Conservation (phyloP, 2,329 filamentous ascomycete genomes). For the Didymosphaeria variabile region DNA sequence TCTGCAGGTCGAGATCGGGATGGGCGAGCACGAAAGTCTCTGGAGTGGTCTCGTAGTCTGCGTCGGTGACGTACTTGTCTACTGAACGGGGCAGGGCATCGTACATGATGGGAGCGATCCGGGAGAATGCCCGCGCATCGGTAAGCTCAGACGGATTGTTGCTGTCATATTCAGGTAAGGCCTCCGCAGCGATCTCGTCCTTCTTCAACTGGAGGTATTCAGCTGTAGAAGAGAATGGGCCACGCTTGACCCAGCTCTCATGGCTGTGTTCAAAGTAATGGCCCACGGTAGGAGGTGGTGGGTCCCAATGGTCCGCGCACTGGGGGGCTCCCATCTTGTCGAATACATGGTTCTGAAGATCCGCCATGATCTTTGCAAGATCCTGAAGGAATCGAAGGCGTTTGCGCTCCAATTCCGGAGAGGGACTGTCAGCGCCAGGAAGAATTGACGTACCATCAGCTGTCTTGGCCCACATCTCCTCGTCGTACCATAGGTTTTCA, state of each 20-base stretch:
- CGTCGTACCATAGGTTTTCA: not conserved
- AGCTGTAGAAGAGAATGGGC: not conserved
- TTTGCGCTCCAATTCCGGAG: not conserved
- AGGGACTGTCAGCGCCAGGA: not conserved
- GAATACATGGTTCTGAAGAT: not conserved
- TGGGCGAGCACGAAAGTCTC: not conserved
- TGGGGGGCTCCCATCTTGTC: not conserved
- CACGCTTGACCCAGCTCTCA: not conserved
- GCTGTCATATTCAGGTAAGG: not conserved
- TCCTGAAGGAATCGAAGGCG: not conserved
- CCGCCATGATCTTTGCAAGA: not conserved
- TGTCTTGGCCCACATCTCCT: not conserved
- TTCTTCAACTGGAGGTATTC: not conserved
- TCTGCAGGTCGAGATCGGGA: not conserved
- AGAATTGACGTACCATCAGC: not conserved
- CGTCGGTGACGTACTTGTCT: not conserved
- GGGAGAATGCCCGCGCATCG: not conserved
- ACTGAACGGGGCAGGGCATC: not conserved
- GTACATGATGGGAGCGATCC: not conserved
- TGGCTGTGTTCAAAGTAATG: not conserved
- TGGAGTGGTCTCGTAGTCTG: not conserved
- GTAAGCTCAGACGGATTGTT: not conserved
- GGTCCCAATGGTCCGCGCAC: not conserved
- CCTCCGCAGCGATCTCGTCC: not conserved
- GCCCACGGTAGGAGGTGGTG: not conserved